Evolutionary conservation across 2,329 filamentous ascomycete genomes (phyloP), one percentile per base, ranked within the genome.

Genomic region (Aspergillus sp.): DNA sequence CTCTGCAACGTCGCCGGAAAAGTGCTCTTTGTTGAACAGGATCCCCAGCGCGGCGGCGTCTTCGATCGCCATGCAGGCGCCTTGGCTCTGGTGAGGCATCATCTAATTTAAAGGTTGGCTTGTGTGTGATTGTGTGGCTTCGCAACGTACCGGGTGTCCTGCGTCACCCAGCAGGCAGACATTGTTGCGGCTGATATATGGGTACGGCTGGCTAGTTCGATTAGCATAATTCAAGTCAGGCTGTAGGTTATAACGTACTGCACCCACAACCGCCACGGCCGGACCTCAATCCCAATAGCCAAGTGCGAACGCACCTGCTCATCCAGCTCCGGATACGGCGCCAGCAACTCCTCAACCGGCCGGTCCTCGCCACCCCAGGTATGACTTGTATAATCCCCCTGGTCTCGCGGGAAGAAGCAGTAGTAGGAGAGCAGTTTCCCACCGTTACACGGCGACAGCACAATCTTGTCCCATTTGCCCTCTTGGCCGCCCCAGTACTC

Each of bases 21-120:
- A 82, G 60, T 80, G 73, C 0, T 72, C 64, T 52, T 73, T 72
- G 68, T 73, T 80, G 67, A 89, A 88, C 0, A 89, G 57, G 15
- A 88, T 84, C 0, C 86, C 86, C 0, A 89, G 69, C 0, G 84
- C 84, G 0, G 83, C 86, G 0, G 85, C 84, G 59, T 89, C 86
- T 68, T 89, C 86, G 45, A 88, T 87, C 0, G 86, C 85, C 84
- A 86, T 87, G 63, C 85, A 87, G 0, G 86, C 86, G 4, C 87
- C 87, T 69, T 90, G 87, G 56, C 83, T 86, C 68, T 89, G 87
- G 66, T 90, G 81, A 1, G 86, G 86, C 82, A 89, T 84, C 84
- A 87, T 87, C 72, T 74, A n/a, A 21, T 23, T 41, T 52, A 40
- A 43, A 11, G 3, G 53, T 47, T 12, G 44, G 55, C 40, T 33